Evolutionary conservation across 129 eudicot genomes (phyloP), one percentile per base, ranked within the genome.

Genomic region (Chrysanthemum makinoi): DNA sequence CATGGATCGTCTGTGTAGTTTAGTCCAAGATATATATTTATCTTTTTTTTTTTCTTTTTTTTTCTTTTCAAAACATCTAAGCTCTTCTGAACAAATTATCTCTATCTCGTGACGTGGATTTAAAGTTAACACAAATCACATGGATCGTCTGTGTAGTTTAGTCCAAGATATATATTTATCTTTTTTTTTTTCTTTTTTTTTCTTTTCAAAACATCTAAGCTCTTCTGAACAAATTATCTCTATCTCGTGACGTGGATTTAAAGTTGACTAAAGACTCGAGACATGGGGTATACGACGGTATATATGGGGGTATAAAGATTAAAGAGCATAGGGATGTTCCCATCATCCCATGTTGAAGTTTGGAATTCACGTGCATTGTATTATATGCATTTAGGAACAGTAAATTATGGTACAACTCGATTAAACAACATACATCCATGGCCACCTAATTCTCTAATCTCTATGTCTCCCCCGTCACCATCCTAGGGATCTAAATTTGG

Each of bases 401-500:
- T 70, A 70, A 51, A 39, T 10, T 70, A 7, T 54, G 81, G 68
- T 78, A 71, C 73, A 71, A 71, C 73, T 18, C 5, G 35, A 39
- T 1, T 0, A 61, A 61, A 35, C 46, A 22, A 24, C 54, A 64
- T 49, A 39, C 51, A 68, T 13, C 46, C 71, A 71, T 77, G 72
- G 43, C 65, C 71, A 52, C 66, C 64, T 39, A 30, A 39, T 39
- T 39, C 2, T 39, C 24, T 64, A 62, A 48, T 50, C 57, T 64
- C 20, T 14, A 14, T 64, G 70, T 73, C 78, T 73, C 78, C 69
- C 69, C 52, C 26, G 44, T 15, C 14, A 48, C 77, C 19, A 22
- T 10, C 58, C 73, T 78, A 44, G 82, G 77, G 82, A 78, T 78
- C 82, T 72, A 78, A 72, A 78, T 65, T 43, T 57, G 62, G 77